A percentile compares a stretch with the other conserved stretches of the same genome.
These are phyloP conservation scores for Mortierella sp. DNA, from an alignment of 371 early-diverging fungal genomes.

Conservation along the genomic window DNA sequence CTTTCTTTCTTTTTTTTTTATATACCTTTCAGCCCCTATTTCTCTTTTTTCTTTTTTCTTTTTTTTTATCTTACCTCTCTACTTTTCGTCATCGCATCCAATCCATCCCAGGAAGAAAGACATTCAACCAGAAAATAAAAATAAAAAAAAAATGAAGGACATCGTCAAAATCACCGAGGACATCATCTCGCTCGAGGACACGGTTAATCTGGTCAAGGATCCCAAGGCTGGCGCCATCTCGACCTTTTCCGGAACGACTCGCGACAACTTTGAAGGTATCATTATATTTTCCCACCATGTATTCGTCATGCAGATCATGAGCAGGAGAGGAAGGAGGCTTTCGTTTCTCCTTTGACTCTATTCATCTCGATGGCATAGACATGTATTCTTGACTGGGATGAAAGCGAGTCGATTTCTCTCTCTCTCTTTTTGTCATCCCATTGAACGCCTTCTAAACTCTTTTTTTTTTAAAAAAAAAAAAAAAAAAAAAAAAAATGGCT, in stretches of 20 bases:
- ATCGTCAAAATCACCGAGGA: conserved; percentile 62
- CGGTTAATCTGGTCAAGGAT: conserved; percentile 67
- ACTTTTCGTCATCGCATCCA: neutral
- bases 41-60: neutral
- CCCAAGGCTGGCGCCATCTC: conserved; percentile 84
- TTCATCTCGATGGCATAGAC: too few species aligned
- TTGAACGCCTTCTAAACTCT: neutral
- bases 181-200: conserved; percentile 57
- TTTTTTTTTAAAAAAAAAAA: neutral
- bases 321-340: too few species aligned
- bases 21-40: neutral
- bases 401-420: too few species aligned
- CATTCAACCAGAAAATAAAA: neutral
- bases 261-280: conserved; percentile 82
- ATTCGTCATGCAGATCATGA: too few species aligned
- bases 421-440: neutral
- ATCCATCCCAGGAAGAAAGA: neutral
- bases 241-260: conserved; percentile 87
- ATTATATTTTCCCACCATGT: neutral
- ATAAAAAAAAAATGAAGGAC: conserved; percentile 35
- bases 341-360: too few species aligned
- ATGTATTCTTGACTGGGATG: too few species aligned
- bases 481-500: neutral
- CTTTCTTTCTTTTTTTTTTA: too few species aligned
- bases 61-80: neutral